Evolutionary conservation across 768 basidiomycete species (phyloP).

Genomic region (Hypsizygus marmoreus): DNA sequence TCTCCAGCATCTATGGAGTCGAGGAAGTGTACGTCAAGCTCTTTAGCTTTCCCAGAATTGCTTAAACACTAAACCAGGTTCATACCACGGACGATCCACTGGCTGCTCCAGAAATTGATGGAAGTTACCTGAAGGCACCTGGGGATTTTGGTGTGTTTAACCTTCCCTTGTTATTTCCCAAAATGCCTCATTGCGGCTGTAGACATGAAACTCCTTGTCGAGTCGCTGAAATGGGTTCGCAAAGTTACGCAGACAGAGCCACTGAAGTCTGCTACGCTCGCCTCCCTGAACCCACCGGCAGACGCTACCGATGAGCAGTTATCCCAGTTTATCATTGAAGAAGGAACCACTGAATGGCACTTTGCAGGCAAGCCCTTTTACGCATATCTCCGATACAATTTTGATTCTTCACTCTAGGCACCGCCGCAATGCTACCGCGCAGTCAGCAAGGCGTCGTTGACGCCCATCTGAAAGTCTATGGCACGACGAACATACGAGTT

Average conservation of each 20-base stretch:
- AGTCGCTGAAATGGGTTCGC: constrained; percentile 4
- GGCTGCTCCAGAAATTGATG: constrained; percentile 3
- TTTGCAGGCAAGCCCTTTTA: constrained; percentile 1
- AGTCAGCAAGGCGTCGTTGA: constrained; percentile 2
- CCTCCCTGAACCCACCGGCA: neutral
- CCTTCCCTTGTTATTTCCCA: neutral
- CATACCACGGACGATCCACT: constrained; percentile 6
- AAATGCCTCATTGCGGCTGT: neutral
- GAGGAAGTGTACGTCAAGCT: constrained; percentile 4
- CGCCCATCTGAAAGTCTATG: neutral
- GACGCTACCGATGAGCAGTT: constrained; percentile 5
- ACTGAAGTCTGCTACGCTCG: constrained; percentile 4
- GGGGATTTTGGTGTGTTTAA: constrained; percentile 5
- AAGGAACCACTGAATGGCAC: constrained; percentile 6
- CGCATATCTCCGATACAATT: neutral
- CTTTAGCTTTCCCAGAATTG: neutral
- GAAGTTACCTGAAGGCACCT: constrained; percentile 2
- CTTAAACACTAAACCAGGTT: neutral
- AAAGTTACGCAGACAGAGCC: constrained; percentile 12
- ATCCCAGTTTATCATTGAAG: neutral
- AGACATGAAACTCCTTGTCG: constrained; percentile 11
- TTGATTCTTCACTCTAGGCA: neutral
- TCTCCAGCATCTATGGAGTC: constrained; percentile 11
- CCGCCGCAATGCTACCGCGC: constrained; percentile 7
- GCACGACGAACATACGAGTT: constrained; percentile 1